Percentiles rank a stretch among this genome's conserved stretches.
Evolutionary conservation across 768 basidiomycete species (phyloP).

Genomic region (Suillus sp.): DNA sequence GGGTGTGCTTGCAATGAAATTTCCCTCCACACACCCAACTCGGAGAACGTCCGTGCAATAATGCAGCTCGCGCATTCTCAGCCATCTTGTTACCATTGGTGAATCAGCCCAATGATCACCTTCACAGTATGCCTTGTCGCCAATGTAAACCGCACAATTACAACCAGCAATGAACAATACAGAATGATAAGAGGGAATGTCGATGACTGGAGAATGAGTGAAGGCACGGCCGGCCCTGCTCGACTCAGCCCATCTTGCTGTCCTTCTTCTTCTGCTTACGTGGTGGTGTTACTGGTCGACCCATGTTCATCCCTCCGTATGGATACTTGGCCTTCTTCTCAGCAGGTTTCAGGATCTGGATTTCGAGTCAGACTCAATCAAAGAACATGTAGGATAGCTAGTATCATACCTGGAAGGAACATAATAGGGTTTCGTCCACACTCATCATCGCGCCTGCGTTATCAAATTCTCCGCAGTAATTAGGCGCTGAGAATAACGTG

Average conservation of each 20-base stretch:
- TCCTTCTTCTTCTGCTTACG: constrained; percentile 98
- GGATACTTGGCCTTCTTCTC: constrained; percentile 98
- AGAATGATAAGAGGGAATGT: constrained; percentile 28
- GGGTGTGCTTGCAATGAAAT: constrained; percentile 16
- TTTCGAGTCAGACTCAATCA: constrained; percentile 5
- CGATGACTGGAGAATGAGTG: constrained; percentile 31
- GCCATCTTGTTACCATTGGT: constrained; percentile 11
- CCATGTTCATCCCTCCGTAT: constrained; percentile 84
- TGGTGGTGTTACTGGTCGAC: constrained; percentile 90
- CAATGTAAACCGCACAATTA: constrained; percentile 11
- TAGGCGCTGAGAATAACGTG: constrained; percentile 95
- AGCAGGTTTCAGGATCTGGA: constrained; percentile 94
- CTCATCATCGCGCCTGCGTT: constrained; percentile 99
- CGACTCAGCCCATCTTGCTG: constrained; percentile 57
- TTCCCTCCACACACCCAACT: constrained; percentile 26
- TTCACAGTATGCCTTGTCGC: constrained; percentile 8
- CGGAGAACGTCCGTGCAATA: constrained; percentile 27
- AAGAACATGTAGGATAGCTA: constrained; percentile 16
- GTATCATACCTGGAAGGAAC: constrained; percentile 89
- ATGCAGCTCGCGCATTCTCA: constrained; percentile 19
- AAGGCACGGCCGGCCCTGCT: constrained; percentile 30
- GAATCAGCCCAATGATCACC: constrained; percentile 5
- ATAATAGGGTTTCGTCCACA: constrained; percentile 94
- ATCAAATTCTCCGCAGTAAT: constrained; percentile 96
- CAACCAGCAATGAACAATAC: constrained; percentile 27